phyloP scores from a whole-genome alignment of 2,329 filamentous ascomycete genomes.

The Ophiostoma fasciatum region DNA sequence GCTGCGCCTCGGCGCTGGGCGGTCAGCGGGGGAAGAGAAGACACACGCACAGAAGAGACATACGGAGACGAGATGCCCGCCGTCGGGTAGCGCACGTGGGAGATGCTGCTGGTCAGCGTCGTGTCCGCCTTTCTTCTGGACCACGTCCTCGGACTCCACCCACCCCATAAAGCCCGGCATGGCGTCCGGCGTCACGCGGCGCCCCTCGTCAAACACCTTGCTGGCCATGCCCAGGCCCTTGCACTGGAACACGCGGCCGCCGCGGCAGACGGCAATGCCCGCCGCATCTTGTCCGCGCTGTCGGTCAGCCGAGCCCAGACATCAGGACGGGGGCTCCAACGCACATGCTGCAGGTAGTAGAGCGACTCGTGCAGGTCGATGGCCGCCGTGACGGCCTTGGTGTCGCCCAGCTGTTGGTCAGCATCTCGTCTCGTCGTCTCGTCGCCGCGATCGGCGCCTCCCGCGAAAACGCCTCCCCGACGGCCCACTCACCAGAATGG shows the following conservation, averaged over 20 bases:
- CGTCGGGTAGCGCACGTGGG: conserved; percentile 79
- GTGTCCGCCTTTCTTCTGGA: neutral
- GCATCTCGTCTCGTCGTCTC: too few relatives aligned
- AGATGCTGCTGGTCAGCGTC: conserved; percentile 33
- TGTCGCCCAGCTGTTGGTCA: conserved; percentile 32
- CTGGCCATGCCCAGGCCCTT: conserved; percentile 77
- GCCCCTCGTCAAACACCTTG: conserved; percentile 64
- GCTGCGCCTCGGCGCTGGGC: conserved; percentile 68
- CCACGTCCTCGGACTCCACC: too few relatives aligned
- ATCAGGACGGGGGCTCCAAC: neutral
- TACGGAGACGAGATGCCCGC: conserved; percentile 54
- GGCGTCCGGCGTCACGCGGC: conserved; percentile 43
- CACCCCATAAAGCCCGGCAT: conserved; percentile 70
- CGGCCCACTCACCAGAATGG: conserved; percentile 5
- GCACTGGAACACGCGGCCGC: conserved; percentile 73
- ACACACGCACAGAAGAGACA: neutral
- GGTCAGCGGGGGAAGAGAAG: neutral
- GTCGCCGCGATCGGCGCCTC: too few relatives aligned
- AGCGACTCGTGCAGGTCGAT: conserved; percentile 55
- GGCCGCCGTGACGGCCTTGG: conserved; percentile 32
- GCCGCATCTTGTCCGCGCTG: conserved; percentile 71
- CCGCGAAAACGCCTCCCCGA: too few relatives aligned
- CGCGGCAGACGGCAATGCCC: conserved; percentile 63
- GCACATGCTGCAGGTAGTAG: conserved; percentile 48
- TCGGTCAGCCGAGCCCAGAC: neutral